Evolutionary conservation across 2,329 filamentous ascomycete genomes (phyloP).

Genomic region (Alternaria ethzedia): DNA sequence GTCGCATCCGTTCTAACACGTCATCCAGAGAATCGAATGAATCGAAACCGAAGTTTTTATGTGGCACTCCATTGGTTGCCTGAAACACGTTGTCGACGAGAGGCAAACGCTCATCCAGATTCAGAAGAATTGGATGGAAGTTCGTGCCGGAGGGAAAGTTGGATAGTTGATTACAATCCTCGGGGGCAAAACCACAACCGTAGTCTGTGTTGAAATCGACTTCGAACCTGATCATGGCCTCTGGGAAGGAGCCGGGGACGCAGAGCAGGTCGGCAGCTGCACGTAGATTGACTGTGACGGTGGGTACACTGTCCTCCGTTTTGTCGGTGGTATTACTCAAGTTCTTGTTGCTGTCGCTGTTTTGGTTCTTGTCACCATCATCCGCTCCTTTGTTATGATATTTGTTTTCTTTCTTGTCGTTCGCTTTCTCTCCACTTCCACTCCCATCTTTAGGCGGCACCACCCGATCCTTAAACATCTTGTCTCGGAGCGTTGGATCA

Average conservation of each 20-base stretch:
- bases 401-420: not conserved
- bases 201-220: not conserved
- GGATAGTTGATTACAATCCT: not conserved
- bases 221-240: not conserved
- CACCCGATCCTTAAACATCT: not conserved
- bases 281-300: not conserved
- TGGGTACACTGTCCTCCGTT: not conserved
- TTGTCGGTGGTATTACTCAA: not conserved
- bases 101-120: accelerated
- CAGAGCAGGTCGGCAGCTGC: not conserved
- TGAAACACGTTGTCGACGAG: not conserved
- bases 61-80: accelerated
- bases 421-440: not conserved
- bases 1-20: not conserved
- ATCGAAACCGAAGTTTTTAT: not conserved
- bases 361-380: not conserved
- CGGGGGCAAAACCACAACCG: not conserved
- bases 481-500: not conserved
- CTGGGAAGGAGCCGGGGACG: not conserved
- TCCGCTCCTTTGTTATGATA: not conserved
- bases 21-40: not conserved
- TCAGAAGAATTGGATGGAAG: not conserved
- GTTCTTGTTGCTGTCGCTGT: not conserved
- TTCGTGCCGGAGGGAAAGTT: not conserved
- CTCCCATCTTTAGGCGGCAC: not conserved